Evolutionary conservation across 805 yeast genomes (phyloP).

Genomic region (Suhomyces kilbournensis): DNA sequence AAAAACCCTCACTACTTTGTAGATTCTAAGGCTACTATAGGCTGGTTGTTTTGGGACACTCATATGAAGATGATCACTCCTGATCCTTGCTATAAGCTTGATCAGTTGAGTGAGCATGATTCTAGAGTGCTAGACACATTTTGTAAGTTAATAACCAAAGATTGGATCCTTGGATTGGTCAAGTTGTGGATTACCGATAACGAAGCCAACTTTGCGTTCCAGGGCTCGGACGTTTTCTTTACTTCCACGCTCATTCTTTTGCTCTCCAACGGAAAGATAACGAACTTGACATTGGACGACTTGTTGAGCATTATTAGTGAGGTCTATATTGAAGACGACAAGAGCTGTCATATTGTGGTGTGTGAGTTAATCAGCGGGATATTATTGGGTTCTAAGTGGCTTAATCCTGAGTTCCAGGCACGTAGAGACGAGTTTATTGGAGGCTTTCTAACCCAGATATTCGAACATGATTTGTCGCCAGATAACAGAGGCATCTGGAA

Average conservation of each 20-base stretch:
- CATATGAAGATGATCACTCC: slow-evolving; percentile 45
- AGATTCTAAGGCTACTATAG: slow-evolving; percentile 54
- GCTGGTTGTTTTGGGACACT: slow-evolving; percentile 78
- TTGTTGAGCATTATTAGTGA: slow-evolving; percentile 48
- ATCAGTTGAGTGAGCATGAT: slow-evolving; percentile 43
- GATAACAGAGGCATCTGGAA: slow-evolving; percentile 75
- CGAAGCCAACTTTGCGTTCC: slow-evolving; percentile 65
- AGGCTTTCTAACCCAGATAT: slow-evolving; percentile 41
- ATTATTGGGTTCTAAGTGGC: slow-evolving; percentile 46
- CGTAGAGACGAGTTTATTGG: slow-evolving; percentile 48
- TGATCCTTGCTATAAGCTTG: slow-evolving; percentile 20
- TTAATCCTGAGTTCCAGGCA: slow-evolving; percentile 29
- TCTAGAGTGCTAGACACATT: slow-evolving; percentile 36
- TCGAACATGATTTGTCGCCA: slow-evolving; percentile 63
- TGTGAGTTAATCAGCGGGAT: slow-evolving; percentile 72
- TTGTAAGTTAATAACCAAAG: slow-evolving; percentile 46
- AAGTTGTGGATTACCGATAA: slow-evolving; percentile 60
- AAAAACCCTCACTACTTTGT: slow-evolving; percentile 50
- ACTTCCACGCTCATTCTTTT: slow-evolving; percentile 50
- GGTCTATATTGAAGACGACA: slow-evolving; percentile 62
- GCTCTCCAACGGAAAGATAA: slow-evolving; percentile 42
- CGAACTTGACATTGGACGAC: slow-evolving; percentile 47
- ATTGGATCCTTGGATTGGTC: slow-evolving; percentile 56
- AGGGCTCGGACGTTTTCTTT: slow-evolving; percentile 60
- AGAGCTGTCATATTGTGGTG: slow-evolving; percentile 68